Percentiles rank a stretch among this genome's conserved stretches.
Evolutionary conservation across 371 early-diverging fungal genomes (phyloP).

Genomic region (Mucor irregularis): DNA sequence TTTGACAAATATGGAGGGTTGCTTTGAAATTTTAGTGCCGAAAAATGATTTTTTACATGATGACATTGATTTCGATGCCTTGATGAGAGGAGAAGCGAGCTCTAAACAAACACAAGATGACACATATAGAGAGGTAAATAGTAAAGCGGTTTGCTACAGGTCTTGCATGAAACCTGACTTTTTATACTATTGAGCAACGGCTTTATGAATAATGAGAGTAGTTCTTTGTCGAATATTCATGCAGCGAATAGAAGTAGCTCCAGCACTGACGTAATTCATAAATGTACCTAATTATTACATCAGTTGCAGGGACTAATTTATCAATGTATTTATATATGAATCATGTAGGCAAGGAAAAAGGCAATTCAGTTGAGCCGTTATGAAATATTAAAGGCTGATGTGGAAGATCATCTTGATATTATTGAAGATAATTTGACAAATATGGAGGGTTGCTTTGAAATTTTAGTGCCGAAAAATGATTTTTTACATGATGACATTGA

Average conservation of each 20-base stretch:
- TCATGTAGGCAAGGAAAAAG: slow-evolving; percentile 38
- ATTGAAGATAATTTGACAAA: slow-evolving; percentile 54
- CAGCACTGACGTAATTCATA: slow-evolving; percentile 15
- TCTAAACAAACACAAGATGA: background rate
- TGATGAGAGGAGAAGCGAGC: slow-evolving; percentile 28
- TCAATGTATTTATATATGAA: no score
- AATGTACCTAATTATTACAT: no score
- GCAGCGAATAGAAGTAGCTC: slow-evolving; percentile 12
- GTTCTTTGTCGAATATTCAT: slow-evolving; percentile 22
- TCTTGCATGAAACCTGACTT: no score
- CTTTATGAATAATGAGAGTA: slow-evolving; percentile 6
- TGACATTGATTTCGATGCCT: slow-evolving; percentile 35
- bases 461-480: slow-evolving; percentile 51
- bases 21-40: slow-evolving; percentile 63
- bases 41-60: slow-evolving; percentile 23
- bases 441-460: slow-evolving; percentile 63
- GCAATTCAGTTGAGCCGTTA: slow-evolving; percentile 47
- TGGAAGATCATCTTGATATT: slow-evolving; percentile 43
- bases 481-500: slow-evolving; percentile 20
- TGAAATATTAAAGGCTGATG: slow-evolving; percentile 37
- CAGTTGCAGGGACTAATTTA: no score
- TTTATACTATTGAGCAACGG: slow-evolving; percentile 41
- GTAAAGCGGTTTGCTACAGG: no score
- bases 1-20: slow-evolving; percentile 54
- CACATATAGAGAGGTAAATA: slow-evolving; percentile 30